Percentiles rank a stretch among this genome's conserved stretches.
Conservation (phyloP, 108 stramenopile species). For the Nitzschia putrida region DNA sequence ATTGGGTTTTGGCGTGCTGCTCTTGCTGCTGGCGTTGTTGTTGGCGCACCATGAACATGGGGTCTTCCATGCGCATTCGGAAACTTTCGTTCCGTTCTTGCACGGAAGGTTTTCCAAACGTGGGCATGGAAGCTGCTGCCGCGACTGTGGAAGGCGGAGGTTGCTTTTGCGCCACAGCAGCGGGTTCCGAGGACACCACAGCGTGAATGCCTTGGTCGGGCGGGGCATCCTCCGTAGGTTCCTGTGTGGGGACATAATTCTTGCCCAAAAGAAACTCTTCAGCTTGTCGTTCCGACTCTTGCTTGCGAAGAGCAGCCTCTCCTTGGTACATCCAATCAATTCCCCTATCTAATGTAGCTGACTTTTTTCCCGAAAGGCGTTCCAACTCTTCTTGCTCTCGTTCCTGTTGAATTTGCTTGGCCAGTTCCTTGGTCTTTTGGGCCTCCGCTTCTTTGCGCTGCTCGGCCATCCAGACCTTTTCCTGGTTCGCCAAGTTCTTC, state of each 20-base stretch:
- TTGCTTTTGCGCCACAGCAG: slow-evolving; percentile 20
- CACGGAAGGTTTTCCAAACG: slow-evolving; percentile 30
- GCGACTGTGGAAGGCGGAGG: slow-evolving; percentile 21
- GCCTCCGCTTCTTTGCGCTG: slow-evolving; percentile 84
- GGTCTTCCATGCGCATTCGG: slow-evolving; percentile 80
- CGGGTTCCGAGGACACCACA: slow-evolving; percentile 38
- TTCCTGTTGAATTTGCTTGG: slow-evolving; percentile 89
- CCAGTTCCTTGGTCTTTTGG: slow-evolving; percentile 78
- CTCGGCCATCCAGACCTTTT: slow-evolving; percentile 95
- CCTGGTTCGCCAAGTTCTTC: slow-evolving; percentile 89
- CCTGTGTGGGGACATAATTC: slow-evolving; percentile 59
- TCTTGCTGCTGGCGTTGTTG: slow-evolving; percentile 46
- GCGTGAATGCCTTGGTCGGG: slow-evolving; percentile 58
- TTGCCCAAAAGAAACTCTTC: slow-evolving; percentile 93
- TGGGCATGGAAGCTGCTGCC: background rate
- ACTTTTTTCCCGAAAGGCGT: slow-evolving; percentile 62
- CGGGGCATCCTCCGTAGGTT: slow-evolving; percentile 62
- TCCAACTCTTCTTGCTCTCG: slow-evolving; percentile 89
- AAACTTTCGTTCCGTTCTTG: slow-evolving; percentile 71
- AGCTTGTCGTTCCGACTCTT: slow-evolving; percentile 67
- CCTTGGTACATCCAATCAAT: slow-evolving; percentile 95
- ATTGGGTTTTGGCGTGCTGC: slow-evolving; percentile 58
- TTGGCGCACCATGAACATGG: slow-evolving; percentile 77
- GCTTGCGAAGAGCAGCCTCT: slow-evolving; percentile 38
- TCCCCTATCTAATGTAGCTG: slow-evolving; percentile 67